Base-by-base conservation (phyloP, 345 rosid genomes). In the Salix koriyanagi region DNA sequence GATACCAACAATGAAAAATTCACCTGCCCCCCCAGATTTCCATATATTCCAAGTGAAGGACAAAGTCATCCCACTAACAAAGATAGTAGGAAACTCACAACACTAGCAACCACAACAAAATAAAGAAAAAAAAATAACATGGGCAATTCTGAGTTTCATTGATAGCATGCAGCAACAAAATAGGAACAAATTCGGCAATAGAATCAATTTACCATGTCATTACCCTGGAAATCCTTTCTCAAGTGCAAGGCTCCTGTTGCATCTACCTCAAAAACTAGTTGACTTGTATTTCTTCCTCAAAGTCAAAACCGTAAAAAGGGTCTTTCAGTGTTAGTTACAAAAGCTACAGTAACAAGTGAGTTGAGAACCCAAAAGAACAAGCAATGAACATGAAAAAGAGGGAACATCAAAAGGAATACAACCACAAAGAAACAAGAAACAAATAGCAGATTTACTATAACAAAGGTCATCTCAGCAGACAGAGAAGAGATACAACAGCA, bases 311-410 rank as follows among this genome's bases (percentile, higher is more conserved):
- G 65, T 64, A 54, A 69, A 62, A 69, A 19, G 54, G 72, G 18
- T 68, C 65, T 74, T 58, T 66, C 44, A 41, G 61, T 52, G 65
- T 83, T 71, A 80, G 67, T 74, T 70, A 81, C 52, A 73, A 70
- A 66, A 76, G 69, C 81, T 79, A 82, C 42, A 75, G 54, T 34
- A 75, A 70, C 65, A 72, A 48, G 60, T 72, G 69, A 84, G 69
- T 26, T 37, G 58, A 71, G 39, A 72, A 58, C 30, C 70, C 71
- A 60, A 69, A 69, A 71, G 42, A 62, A 32, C 36, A 65, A 58
- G n/a, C 10, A 75, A 72, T 72, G 36, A 65, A n/a, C 28, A 58
- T n/a, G 14, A 46, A 73, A 70, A 66, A 25, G 23, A 61, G 52
- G 28, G 34, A 41, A 30, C 13, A 30, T 1, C 28, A 25, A 8